A percentile compares a stretch with the other conserved stretches of the same genome.
Conservation (phyloP, 805 yeast genomes). For the Barnettozyma pratensis region DNA sequence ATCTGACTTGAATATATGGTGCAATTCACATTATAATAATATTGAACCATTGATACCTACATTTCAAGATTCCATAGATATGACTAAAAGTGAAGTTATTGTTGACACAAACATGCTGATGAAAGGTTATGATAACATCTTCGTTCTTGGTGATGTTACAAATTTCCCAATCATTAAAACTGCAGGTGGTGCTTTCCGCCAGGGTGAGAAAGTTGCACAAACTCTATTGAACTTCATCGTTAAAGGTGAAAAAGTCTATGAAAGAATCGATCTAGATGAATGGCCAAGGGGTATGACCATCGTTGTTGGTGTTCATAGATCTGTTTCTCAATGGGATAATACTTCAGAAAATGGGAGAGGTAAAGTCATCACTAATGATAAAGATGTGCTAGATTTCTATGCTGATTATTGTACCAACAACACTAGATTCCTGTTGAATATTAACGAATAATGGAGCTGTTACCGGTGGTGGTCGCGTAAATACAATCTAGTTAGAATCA, state of each 20-base stretch:
- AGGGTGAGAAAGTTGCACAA: slow-evolving; percentile 20
- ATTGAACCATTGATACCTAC: slow-evolving; percentile 24
- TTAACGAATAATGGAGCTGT: slow-evolving; percentile 3
- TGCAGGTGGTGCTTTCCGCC: slow-evolving; percentile 35
- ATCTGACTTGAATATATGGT: slow-evolving; percentile 34
- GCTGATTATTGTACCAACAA: slow-evolving; percentile 25
- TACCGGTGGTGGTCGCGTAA: not conserved
- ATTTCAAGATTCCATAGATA: slow-evolving; percentile 22
- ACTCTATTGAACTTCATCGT: slow-evolving; percentile 15
- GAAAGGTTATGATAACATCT: slow-evolving; percentile 25
- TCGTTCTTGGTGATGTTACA: slow-evolving; percentile 34
- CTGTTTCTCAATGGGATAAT: slow-evolving; percentile 19
- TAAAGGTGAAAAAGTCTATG: slow-evolving; percentile 10
- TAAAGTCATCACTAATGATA: slow-evolving; percentile 24
- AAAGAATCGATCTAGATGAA: slow-evolving; percentile 9
- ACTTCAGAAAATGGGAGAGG: slow-evolving; percentile 23
- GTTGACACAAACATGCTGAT: slow-evolving; percentile 25
- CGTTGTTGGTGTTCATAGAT: slow-evolving; percentile 21
- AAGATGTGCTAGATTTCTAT: slow-evolving; percentile 25
- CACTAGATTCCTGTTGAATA: slow-evolving; percentile 10
- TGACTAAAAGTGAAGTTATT: slow-evolving; percentile 18
- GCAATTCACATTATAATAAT: slow-evolving; percentile 32
- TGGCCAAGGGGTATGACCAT: slow-evolving; percentile 25
- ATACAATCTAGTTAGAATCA: not conserved
- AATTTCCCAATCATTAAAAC: slow-evolving; percentile 34